Evolutionary conservation across 768 basidiomycete genomes (phyloP), one percentile per base, ranked within the genome.

Genomic region (Dacryopinax primogenitus): DNA sequence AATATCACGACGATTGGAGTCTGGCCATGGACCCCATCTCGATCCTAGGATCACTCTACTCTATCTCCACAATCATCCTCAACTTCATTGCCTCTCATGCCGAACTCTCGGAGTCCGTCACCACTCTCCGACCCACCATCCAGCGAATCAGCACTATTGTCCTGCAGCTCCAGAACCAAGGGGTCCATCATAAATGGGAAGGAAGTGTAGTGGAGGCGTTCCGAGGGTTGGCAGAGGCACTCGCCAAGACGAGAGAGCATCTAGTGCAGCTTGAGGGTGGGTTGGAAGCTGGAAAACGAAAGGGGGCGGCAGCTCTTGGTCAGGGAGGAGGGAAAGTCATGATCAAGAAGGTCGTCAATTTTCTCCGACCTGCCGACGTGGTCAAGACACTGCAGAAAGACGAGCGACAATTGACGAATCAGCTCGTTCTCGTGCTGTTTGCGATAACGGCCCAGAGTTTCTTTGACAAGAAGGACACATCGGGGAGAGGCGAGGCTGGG

Each of bases 11-110:
- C n/a, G n/a, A n/a, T n/a, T n/a, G n/a, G n/a, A n/a, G n/a, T n/a
- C n/a, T n/a, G n/a, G n/a, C 41, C 41, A 58, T 58, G 51, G 51
- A 58, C 51, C 51, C 51, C 26, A 3, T 58, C 51, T 28, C 51
- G 51, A 58, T 58, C 51, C 13, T 58, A 23, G 9, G 26, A 23
- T 58, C 51, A 15, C 13, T 58, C 51, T 58, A 21, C 51, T 13
- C 51, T 13, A 3, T 58, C 51, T 23, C 51, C 13, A 30, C 51
- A 23, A 21, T 30, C 13, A 23, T 58, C 13, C 51, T 28, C 9
- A 21, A 11, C 30, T 58, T 23, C 26, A 23, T 58, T 18, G 12
- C 23, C 51, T 23, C 51, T 30, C 30, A 30, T 30, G 51, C 51
- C 51, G 26, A 28, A 15, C 51, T 28, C 15, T 3, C 13, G 26